phyloP scores from a whole-genome alignment of 1,284 basidiomycete species.

The Leccinum pachyderme region DNA sequence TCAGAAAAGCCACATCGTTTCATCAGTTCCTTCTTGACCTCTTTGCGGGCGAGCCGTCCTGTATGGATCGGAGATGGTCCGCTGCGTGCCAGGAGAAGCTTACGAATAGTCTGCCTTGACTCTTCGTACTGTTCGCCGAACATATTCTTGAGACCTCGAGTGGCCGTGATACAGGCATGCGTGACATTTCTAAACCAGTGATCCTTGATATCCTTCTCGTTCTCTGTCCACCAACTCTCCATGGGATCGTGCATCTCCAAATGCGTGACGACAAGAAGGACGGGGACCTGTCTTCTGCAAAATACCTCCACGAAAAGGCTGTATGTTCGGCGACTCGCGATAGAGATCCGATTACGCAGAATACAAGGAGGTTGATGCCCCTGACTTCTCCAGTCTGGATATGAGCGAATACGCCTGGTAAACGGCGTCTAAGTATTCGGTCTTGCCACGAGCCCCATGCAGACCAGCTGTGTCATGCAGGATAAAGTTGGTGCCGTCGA shows the following conservation, averaged over 20 bases:
- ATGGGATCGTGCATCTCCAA: slow-evolving; percentile 34
- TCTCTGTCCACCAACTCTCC: slow-evolving; percentile 33
- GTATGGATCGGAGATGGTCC: slow-evolving; percentile 11
- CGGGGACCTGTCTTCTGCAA: slow-evolving; percentile 32
- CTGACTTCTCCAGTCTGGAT: slow-evolving; percentile 28
- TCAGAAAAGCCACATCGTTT: slow-evolving; percentile 26
- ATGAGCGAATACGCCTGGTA: slow-evolving; percentile 35
- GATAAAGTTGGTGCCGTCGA: slow-evolving; percentile 19
- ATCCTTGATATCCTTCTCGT: slow-evolving; percentile 21
- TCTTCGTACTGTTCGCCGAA: slow-evolving; percentile 25
- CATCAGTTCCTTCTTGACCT: slow-evolving; percentile 21
- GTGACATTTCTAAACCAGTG: slow-evolving; percentile 24
- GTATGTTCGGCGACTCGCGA: slow-evolving; percentile 33
- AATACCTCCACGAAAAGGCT: slow-evolving; percentile 31
- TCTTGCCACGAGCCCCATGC: slow-evolving; percentile 32
- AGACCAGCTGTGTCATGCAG: slow-evolving; percentile 42
- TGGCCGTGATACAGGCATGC: slow-evolving; percentile 32
- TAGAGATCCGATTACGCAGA: slow-evolving; percentile 35
- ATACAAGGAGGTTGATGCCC: slow-evolving; percentile 40
- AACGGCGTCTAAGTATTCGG: slow-evolving; percentile 31
- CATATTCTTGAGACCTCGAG: slow-evolving; percentile 18
- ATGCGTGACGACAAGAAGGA: slow-evolving; percentile 37
- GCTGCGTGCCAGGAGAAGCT: slow-evolving; percentile 22
- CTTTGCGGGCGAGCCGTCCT: slow-evolving; percentile 9
- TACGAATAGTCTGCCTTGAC: slow-evolving; percentile 18